A percentile compares a stretch with the other conserved stretches of the same genome.
Conservation (phyloP, 148 eudicot genomes). For the Chenopodium formosanum region DNA sequence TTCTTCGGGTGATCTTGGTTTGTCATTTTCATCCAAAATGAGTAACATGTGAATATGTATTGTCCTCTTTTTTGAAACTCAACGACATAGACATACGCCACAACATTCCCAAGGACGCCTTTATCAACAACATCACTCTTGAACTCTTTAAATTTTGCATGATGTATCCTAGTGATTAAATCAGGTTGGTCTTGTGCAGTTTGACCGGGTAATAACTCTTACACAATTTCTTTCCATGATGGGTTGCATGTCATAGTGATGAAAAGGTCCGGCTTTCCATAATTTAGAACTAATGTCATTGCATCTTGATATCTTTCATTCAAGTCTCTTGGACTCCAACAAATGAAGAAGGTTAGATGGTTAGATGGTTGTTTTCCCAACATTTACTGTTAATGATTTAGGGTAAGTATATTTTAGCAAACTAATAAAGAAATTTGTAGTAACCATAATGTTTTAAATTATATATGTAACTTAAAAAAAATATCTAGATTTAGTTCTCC, state of each 20-base stretch:
- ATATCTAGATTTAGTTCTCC: no score
- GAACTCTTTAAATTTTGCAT: conserved; percentile 8
- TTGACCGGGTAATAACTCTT: background rate
- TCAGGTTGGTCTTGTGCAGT: conserved; percentile 9
- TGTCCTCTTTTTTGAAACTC: no score
- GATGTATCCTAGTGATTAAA: background rate
- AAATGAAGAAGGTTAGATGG: conserved; percentile 9
- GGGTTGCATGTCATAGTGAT: no score
- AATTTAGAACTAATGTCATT: no score
- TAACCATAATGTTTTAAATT: no score
- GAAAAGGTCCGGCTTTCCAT: no score
- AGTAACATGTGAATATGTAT: no score
- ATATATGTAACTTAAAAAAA: no score
- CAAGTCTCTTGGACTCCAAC: background rate
- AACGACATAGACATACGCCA: conserved; percentile 7
- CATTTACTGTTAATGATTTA: background rate
- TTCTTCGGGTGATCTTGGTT: background rate
- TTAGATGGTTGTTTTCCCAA: background rate
- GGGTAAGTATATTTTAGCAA: no score
- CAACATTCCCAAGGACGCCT: background rate
- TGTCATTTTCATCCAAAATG: conserved; percentile 4
- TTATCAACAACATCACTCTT: background rate
- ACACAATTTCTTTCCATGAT: background rate
- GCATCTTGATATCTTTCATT: no score
- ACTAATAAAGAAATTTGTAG: no score